phyloP scores from a whole-genome alignment of 371 early-diverging fungal species.

The Conidiobolus coronatus region DNA sequence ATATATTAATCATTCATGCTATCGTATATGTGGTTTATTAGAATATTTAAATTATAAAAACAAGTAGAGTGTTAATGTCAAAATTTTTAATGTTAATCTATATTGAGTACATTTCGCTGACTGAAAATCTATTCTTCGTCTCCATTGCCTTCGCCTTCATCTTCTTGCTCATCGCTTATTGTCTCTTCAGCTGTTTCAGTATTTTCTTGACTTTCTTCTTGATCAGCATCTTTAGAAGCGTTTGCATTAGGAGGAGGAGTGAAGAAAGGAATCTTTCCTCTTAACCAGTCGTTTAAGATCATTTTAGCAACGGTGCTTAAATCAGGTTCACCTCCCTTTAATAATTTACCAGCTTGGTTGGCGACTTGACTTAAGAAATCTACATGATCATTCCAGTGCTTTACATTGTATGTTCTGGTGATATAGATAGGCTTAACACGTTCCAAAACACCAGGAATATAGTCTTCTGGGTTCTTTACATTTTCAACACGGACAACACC shows the following conservation, averaged over 20 bases:
- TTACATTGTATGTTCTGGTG: constrained; percentile 70
- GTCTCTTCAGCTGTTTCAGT: constrained; percentile 11
- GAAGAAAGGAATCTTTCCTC: constrained; percentile 97
- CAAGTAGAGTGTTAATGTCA: no score
- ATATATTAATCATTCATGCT: no score
- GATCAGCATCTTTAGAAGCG: constrained; percentile 11
- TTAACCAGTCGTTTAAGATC: constrained; percentile 97
- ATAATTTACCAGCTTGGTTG: constrained; percentile 71
- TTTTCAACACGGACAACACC: constrained; percentile 97
- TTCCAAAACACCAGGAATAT: constrained; percentile 63
- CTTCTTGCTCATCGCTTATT: constrained; percentile 8
- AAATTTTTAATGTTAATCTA: no score
- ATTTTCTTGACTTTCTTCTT: constrained; percentile 1
- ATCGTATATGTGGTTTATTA: no score
- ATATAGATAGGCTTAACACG: constrained; percentile 80
- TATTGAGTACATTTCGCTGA: no score
- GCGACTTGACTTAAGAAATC: constrained; percentile 88
- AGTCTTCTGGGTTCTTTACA: constrained; percentile 79
- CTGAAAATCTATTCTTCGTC: not conserved
- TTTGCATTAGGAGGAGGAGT: constrained; percentile 41
- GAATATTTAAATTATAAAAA: no score
- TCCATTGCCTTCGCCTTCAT: constrained; percentile 8
- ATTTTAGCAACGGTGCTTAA: constrained; percentile 83
- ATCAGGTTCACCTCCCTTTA: constrained; percentile 96
- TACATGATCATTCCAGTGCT: constrained; percentile 52